Evolutionary conservation across 345 rosid genomes (phyloP), one percentile per base, ranked within the genome.

Genomic region (Litchi chinensis): DNA sequence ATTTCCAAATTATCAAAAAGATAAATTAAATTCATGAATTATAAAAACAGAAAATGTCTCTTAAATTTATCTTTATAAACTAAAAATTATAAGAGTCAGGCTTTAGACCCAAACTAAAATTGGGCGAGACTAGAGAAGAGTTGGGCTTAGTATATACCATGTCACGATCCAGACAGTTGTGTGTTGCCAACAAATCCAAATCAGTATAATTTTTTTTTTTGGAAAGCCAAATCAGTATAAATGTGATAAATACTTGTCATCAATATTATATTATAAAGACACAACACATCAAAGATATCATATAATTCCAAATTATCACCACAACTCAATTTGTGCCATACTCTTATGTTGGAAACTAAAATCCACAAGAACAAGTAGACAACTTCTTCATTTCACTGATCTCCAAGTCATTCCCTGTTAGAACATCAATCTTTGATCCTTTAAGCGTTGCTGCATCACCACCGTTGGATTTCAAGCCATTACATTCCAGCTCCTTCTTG

Each of bases 361-460:
- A 57, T 85, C 86, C 88, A 73, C 94, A 93, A 1, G 88, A 87
- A 76, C 97, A 93, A 3, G 93, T 40, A 41, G 93, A 80, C 48
- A 77, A 62, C 56, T 89, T 88, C 78, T 84, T 87, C 83, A 86
- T 82, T 80, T 91, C 87, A 60, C 88, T 86, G 1, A 83, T 87
- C 81, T 93, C 94, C 77, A 93, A 79, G 77, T 93, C 97, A 71
- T 85, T 68, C 52, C 88, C 92, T 3, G 86, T 73, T 15, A 89
- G 84, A 41, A 89, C 86, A 76, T 93, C 94, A 44, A 90, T 89
- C 83, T 86, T 88, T 13, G 91, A 85, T n/a, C 97, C 97, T 21
- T 81, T 83, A 28, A 91, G 88, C 74, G 37, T 67, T 26, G 77
- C 46, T 9, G 80, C 83, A 65, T 82, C 65, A 10, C 70, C 68